A percentile compares a stretch with the other conserved stretches of the same genome.
Evolutionary conservation across 805 yeast species (phyloP).

Genomic region (Priceomyces medius): DNA sequence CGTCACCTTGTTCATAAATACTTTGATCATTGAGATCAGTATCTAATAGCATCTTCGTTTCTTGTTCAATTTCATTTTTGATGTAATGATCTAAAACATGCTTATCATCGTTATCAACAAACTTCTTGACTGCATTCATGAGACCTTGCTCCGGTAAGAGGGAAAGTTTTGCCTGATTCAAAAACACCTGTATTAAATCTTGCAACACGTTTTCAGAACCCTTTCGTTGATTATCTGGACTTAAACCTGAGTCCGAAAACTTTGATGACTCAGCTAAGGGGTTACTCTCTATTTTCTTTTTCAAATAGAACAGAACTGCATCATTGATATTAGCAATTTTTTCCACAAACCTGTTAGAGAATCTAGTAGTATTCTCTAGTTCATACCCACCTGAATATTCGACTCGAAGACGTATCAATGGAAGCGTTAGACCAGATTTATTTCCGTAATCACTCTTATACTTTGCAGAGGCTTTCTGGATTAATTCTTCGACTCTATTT

Average conservation of each 20-base stretch:
- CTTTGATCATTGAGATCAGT: constrained; percentile 43
- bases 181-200: constrained; percentile 58
- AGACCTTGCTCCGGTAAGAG: constrained; percentile 76
- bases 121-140: constrained; percentile 66
- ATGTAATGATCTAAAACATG: constrained; percentile 64
- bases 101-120: constrained; percentile 83
- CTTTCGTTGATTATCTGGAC: constrained; percentile 14
- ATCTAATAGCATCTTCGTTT: constrained; percentile 47
- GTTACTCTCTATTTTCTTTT: constrained; percentile 29
- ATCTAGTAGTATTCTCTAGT: constrained; percentile 85
- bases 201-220: constrained; percentile 50
- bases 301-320: constrained; percentile 63
- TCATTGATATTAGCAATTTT: constrained; percentile 89
- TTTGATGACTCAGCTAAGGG: constrained; percentile 20
- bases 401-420: constrained; percentile 76
- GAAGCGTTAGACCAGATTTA: constrained; percentile 38
- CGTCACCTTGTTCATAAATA: constrained; percentile 26
- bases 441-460: constrained; percentile 41
- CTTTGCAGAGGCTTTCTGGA: constrained; percentile 53
- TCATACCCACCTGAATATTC: constrained; percentile 91
- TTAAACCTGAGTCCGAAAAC: constrained; percentile 14
- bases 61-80: constrained; percentile 52
- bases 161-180: constrained; percentile 62
- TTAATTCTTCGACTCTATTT: constrained; percentile 64
- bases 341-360: constrained; percentile 88